Percentiles rank a stretch among this genome's conserved stretches.
Conservation (phyloP, 2,329 filamentous ascomycete genomes). For the Biscogniauxia sp. region DNA sequence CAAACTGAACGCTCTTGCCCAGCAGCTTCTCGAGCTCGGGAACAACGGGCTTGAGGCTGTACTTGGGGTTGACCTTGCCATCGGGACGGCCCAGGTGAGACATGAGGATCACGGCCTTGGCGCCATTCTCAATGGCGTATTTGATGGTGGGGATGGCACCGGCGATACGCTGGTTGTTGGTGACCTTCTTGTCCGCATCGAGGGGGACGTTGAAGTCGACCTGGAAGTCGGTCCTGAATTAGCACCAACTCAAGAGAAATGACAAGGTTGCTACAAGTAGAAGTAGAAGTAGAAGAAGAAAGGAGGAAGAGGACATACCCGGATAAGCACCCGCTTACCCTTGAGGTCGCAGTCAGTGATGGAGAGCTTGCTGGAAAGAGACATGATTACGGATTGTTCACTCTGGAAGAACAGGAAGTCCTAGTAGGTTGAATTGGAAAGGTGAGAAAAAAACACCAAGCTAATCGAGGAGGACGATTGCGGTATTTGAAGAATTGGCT, state of each 20-base stretch:
- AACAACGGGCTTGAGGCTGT: slow-evolving; percentile 89
- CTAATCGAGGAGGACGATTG: slow-evolving; percentile 11
- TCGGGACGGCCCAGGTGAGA: slow-evolving; percentile 96
- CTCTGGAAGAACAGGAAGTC: slow-evolving; percentile 13
- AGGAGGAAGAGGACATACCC: slow-evolving; percentile 56
- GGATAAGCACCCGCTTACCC: slow-evolving; percentile 96
- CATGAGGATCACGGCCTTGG: slow-evolving; percentile 94
- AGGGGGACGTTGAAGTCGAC: slow-evolving; percentile 99
- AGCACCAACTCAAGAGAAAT: slow-evolving; percentile 16
- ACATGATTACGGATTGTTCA: slow-evolving; percentile 62
- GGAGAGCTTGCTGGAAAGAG: slow-evolving; percentile 96
- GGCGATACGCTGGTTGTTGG: slow-evolving; percentile 97
- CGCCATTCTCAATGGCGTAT: slow-evolving; percentile 84
- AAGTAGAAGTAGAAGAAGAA: neutral
- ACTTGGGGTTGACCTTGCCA: slow-evolving; percentile 86
- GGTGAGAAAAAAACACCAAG: slow-evolving; percentile 11
- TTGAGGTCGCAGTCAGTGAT: slow-evolving; percentile 96
- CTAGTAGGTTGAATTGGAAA: slow-evolving; percentile 13
- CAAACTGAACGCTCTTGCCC: slow-evolving; percentile 80
- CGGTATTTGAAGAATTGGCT: slow-evolving; percentile 19
- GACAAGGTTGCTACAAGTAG: slow-evolving; percentile 2
- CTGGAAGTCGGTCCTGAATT: slow-evolving; percentile 43
- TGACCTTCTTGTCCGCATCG: slow-evolving; percentile 87
- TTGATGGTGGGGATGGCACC: slow-evolving; percentile 95
- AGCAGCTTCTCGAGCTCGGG: slow-evolving; percentile 89